Evolutionary conservation across 495 filamentous ascomycete genomes (phyloP), one percentile per base, ranked within the genome.

Genomic region (Terfezia boudieri): DNA sequence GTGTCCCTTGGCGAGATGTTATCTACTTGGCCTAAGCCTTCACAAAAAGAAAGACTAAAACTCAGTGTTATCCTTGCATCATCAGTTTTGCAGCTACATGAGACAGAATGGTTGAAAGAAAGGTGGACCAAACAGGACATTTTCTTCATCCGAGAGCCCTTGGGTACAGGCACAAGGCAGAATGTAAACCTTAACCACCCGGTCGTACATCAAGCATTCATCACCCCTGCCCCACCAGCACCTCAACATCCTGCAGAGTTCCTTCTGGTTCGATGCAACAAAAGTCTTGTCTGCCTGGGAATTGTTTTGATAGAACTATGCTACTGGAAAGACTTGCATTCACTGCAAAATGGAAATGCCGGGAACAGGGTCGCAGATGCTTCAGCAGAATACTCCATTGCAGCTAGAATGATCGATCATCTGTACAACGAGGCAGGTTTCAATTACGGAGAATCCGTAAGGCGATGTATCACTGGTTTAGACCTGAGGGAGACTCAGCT

Each of bases 241-340:
- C 49, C 58, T 17, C 26, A 32, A 32, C 4, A 32, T 4, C 26
- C 2, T 32, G 26, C 26, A 32, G 26, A 32, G 26, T 32, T 2
- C 26, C 26, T 32, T 32, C 26, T 32, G 26, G 26, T 32, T 32
- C 26, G 26, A 32, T 32, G 26, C 26, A 32, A 32, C 26, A 32
- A 32, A 32, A 32, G 26, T 32, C 53, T 66, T 0, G 55, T 55
- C 32, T 52, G 49, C 9, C 59, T 68, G 0, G 65, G 64, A 16
- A 68, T 71, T 22, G 41, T 66, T 17, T 61, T 71, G 10, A 57
- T 71, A 0, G 66, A 71, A 53, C 64, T 71, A 6, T 70, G 66
- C 50, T 71, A 69, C 50, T 65, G 67, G 12, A 41, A 56, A 1
- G 41, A 52, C 52, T 55, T 67, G 2, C 49, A 56, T 1, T 38